These are phyloP conservation scores for Funneliformis mosseae DNA, from an alignment of 192 early-diverging fungal genomes.

Conservation along the genomic window DNA sequence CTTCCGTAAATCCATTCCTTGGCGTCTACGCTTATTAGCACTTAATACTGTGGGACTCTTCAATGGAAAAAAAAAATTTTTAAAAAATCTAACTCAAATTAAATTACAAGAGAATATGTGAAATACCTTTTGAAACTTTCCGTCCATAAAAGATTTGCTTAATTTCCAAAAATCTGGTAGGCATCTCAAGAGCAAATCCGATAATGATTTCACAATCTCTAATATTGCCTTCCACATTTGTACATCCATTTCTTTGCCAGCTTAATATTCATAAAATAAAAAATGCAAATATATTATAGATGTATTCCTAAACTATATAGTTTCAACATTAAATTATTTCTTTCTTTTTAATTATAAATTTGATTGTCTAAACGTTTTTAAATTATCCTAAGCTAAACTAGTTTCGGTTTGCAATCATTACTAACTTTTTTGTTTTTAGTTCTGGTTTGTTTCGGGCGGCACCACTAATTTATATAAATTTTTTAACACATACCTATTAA, in stretches of 20 bases:
- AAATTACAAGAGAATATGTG: background rate
- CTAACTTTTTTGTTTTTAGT: too few species aligned
- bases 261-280: conserved; percentile 46
- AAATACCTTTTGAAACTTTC: conserved; percentile 70
- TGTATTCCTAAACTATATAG: too few species aligned
- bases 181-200: conserved; percentile 69
- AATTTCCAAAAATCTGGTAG: conserved; percentile 95
- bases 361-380: too few species aligned
- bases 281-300: too few species aligned
- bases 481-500: conserved; percentile 22
- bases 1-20: conserved; percentile 59
- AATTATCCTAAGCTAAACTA: too few species aligned
- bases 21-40: conserved; percentile 42
- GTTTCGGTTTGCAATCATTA: too few species aligned
- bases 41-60: conserved; percentile 28
- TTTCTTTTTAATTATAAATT: too few species aligned
- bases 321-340: too few species aligned
- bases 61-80: background rate
- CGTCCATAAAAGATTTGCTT: conserved; percentile 84
- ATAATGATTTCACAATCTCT: conserved; percentile 71
- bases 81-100: background rate
- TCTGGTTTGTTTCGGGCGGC: too few species aligned
- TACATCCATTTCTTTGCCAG: conserved; percentile 58
- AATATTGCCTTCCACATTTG: conserved; percentile 74
- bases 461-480: too few species aligned